Conservation (phyloP, 1,284 basidiomycete species). For the Mrakiaceae sp. region DNA sequence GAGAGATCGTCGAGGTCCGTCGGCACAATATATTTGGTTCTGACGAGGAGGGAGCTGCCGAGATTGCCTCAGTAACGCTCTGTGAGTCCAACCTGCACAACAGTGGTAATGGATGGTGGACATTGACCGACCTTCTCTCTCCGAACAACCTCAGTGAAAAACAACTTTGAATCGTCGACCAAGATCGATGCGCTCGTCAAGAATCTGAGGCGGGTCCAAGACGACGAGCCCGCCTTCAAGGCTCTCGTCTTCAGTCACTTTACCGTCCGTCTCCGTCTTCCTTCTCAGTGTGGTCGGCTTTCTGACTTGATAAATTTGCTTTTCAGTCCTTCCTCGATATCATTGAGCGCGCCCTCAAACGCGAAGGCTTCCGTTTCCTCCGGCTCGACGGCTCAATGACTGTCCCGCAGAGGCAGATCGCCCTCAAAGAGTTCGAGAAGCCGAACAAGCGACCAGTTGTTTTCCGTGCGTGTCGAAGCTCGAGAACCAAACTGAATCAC, state of each 20-base stretch:
- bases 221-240: slow-evolving; percentile 50
- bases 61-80: too few relatives aligned
- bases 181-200: slow-evolving; percentile 65
- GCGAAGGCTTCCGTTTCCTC: slow-evolving; percentile 60
- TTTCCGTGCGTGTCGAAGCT: slow-evolving; percentile 31
- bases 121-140: too few relatives aligned
- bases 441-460: slow-evolving; percentile 59
- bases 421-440: slow-evolving; percentile 62
- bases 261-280: neutral
- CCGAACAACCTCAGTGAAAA: slow-evolving; percentile 41
- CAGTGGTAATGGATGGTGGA: too few relatives aligned
- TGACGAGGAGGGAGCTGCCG: too few relatives aligned
- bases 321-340: slow-evolving; percentile 30
- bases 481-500: too few relatives aligned
- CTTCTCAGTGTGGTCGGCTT: neutral
- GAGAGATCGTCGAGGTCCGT: too few relatives aligned
- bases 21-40: too few relatives aligned
- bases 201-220: slow-evolving; percentile 28
- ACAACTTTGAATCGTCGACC: slow-evolving; percentile 76
- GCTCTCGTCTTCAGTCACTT: slow-evolving; percentile 77
- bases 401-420: slow-evolving; percentile 64
- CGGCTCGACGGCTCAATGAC: slow-evolving; percentile 93
- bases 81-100: too few relatives aligned
- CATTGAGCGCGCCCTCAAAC: slow-evolving; percentile 62
- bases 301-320: neutral